Conservation (phyloP, 345 rosid species). For the Excoecaria cochinchinensis region DNA sequence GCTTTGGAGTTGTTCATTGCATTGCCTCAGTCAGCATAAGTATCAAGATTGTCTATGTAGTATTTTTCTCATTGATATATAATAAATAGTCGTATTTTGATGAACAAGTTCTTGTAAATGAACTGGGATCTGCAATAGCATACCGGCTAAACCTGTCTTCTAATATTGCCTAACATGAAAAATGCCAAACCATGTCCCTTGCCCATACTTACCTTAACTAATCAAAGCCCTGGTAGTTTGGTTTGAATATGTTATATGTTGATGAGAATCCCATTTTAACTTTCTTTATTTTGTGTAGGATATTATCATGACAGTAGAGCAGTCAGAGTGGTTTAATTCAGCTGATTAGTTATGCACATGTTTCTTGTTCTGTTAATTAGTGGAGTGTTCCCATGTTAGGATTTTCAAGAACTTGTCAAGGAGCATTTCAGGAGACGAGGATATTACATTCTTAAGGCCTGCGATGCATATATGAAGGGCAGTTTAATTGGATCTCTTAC, state of each 20-base stretch:
- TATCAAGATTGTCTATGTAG: too few relatives aligned
- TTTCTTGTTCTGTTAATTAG: background rate
- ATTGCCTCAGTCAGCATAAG: too few relatives aligned
- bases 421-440: constrained; percentile 88
- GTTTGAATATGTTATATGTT: background rate
- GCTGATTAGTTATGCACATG: background rate
- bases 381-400: constrained; percentile 37
- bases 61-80: too few relatives aligned
- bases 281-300: background rate
- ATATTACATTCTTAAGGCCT: constrained; percentile 81
- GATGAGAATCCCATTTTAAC: background rate
- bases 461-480: constrained; percentile 92
- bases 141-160: background rate
- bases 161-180: background rate
- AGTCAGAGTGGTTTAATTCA: background rate
- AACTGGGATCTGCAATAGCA: background rate
- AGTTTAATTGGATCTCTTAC: constrained; percentile 83
- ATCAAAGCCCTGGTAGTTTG: background rate
- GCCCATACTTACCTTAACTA: background rate
- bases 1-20: too few relatives aligned
- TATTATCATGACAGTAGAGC: background rate
- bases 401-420: constrained; percentile 70
- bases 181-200: background rate
- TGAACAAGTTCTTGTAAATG: background rate
- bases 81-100: too few relatives aligned